Conservation (phyloP, 2,329 filamentous ascomycete genomes). For the Drechslerella coelobrocha region DNA sequence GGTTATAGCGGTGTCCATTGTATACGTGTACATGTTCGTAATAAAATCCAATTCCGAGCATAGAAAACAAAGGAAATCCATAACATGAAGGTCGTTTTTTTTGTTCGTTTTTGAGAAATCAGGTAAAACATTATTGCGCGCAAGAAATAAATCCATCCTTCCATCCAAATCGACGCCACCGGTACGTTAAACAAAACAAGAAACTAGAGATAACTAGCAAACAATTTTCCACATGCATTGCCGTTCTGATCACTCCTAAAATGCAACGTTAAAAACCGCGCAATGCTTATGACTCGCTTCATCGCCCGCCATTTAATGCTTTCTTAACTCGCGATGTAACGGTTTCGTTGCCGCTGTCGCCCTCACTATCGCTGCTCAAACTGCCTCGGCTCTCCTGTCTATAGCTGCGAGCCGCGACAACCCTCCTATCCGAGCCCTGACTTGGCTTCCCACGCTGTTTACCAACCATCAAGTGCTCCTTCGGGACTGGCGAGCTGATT, state of each 20-base stretch:
- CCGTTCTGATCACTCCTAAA: constrained; percentile 2
- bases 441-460: constrained; percentile 36
- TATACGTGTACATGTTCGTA: background rate
- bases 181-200: background rate
- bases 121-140: background rate
- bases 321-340: constrained; percentile 43
- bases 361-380: constrained; percentile 47
- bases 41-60: background rate
- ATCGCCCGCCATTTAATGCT: constrained; percentile 33
- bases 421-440: constrained; percentile 23
- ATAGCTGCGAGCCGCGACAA: constrained; percentile 30
- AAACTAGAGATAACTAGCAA: constrained; percentile 1
- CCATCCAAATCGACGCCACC: constrained; percentile 28
- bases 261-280: background rate
- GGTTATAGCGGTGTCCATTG: too few relatives aligned
- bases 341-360: constrained; percentile 38
- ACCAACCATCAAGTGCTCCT: constrained; percentile 29
- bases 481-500: constrained; percentile 44
- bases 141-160: constrained; percentile 11
- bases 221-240: background rate
- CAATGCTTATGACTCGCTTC: background rate
- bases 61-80: background rate
- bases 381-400: constrained; percentile 44
- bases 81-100: background rate
- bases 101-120: background rate